Evolutionary conservation across 257 asterid genomes (phyloP).

Genomic region (Linderniella brevidens): DNA sequence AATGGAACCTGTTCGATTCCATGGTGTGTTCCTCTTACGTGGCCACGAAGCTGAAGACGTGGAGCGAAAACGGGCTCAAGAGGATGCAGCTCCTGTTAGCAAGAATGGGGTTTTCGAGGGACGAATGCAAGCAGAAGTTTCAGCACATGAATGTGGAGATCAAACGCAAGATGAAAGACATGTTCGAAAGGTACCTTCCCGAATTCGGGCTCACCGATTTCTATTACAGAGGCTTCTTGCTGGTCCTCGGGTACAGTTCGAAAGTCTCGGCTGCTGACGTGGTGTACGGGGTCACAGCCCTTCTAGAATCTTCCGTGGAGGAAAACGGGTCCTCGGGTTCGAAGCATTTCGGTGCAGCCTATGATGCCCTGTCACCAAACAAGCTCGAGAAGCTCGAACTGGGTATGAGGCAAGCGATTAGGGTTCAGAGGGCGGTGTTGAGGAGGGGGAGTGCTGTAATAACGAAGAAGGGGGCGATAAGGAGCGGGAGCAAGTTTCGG

Average conservation of each 20-base stretch:
- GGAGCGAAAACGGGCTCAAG: slow-evolving; percentile 89
- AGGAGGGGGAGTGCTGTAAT: slow-evolving; percentile 96
- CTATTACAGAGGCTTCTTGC: slow-evolving; percentile 68
- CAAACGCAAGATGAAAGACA: slow-evolving; percentile 79
- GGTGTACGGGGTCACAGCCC: slow-evolving; percentile 84
- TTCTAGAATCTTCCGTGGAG: slow-evolving; percentile 64
- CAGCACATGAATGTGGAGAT: slow-evolving; percentile 84
- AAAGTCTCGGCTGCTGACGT: slow-evolving; percentile 94
- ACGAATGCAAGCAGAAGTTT: slow-evolving; percentile 87
- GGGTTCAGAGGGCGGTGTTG: slow-evolving; percentile 83
- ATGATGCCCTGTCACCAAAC: slow-evolving; percentile 63
- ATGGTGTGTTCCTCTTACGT: slow-evolving; percentile 88
- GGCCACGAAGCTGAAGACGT: slow-evolving; percentile 84
- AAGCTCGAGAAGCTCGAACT: slow-evolving; percentile 64
- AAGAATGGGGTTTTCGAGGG: slow-evolving; percentile 88
- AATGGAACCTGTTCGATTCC: slow-evolving; percentile 94
- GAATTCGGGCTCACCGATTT: slow-evolving; percentile 89
- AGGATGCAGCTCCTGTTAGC: slow-evolving; percentile 89
- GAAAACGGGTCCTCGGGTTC: slow-evolving; percentile 76
- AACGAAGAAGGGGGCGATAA: slow-evolving; percentile 81
- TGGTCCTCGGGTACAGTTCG: slow-evolving; percentile 72
- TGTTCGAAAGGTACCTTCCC: slow-evolving; percentile 78
- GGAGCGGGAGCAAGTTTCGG: slow-evolving; percentile 91
- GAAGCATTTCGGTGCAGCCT: slow-evolving; percentile 65
- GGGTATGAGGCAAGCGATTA: slow-evolving; percentile 92